Percentiles rank a stretch among this genome's conserved stretches.
These are phyloP conservation scores for Panaeolus papilionaceus DNA, from an alignment of 768 basidiomycete species.

Conservation along the genomic window DNA sequence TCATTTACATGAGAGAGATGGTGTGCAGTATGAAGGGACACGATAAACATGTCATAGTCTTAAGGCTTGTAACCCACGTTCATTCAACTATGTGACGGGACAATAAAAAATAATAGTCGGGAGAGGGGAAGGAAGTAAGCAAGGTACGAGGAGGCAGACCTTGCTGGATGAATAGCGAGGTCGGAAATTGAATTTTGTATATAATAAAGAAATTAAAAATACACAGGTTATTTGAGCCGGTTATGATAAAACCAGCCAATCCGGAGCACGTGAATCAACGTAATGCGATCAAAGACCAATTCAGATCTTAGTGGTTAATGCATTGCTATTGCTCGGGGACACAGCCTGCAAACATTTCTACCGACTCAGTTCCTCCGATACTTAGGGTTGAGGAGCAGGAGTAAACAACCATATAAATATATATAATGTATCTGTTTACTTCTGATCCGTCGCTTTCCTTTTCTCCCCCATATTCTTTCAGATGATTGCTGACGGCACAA, in stretches of 20 bases:
- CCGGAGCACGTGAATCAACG: not conserved
- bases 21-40: not conserved
- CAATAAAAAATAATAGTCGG: slow-evolving; percentile 7
- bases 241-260: not conserved
- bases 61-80: not conserved
- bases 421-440: slow-evolving; percentile 28
- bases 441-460: slow-evolving; percentile 41
- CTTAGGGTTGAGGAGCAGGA: not conserved
- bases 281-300: slow-evolving; percentile 6
- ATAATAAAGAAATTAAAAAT: not conserved
- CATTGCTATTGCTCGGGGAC: no score
- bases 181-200: slow-evolving; percentile 6
- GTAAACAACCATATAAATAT: slow-evolving; percentile 13
- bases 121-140: not conserved
- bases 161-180: not conserved
- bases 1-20: not conserved
- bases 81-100: not conserved
- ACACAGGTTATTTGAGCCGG: slow-evolving; percentile 5
- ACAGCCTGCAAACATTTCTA: no score
- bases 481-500: slow-evolving; percentile 47
- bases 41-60: not conserved
- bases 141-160: not conserved
- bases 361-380: slow-evolving; percentile 26
- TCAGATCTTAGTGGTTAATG: no score
- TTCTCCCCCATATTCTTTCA: slow-evolving; percentile 32